Evolutionary conservation across 2,329 filamentous ascomycete species (phyloP).

Genomic region (Myotisia sp.): DNA sequence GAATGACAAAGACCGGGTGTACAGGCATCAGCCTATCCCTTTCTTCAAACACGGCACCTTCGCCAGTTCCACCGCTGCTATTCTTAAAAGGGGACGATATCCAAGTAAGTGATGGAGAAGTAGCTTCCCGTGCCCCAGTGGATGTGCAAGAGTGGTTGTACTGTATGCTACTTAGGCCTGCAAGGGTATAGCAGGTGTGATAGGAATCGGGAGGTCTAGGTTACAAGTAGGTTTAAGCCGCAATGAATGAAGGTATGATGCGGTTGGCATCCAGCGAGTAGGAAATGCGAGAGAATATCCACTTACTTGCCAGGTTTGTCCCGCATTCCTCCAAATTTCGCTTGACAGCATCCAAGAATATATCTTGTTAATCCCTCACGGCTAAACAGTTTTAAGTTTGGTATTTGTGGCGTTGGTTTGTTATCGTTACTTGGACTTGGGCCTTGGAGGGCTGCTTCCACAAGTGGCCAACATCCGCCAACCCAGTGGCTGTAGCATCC

Average conservation of each 20-base stretch:
- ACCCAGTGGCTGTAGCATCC: conserved; percentile 99
- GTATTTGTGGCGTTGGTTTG: conserved; percentile 29
- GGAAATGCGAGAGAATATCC: conserved; percentile 2
- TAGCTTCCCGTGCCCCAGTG: conserved; percentile 1
- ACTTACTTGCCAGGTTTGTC: conserved; percentile 86
- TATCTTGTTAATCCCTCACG: conserved; percentile 77
- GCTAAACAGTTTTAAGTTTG: conserved; percentile 45
- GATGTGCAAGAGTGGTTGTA: conserved; percentile 30
- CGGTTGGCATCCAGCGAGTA: too few species aligned
- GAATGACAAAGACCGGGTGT: conserved; percentile 77
- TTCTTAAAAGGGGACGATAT: conserved; percentile 20
- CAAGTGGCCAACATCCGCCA: conserved; percentile 80
- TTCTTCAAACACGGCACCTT: conserved; percentile 47
- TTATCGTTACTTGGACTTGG: conserved; percentile 18
- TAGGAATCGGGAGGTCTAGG: conserved; percentile 66
- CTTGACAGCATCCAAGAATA: conserved; percentile 76
- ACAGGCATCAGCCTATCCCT: conserved; percentile 54
- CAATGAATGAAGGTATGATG: conserved; percentile 2
- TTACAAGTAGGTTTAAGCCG: conserved; percentile 3
- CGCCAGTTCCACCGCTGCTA: conserved; percentile 33
- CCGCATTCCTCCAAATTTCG: conserved; percentile 63
- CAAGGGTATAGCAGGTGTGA: conserved; percentile 83
- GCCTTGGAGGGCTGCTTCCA: conserved; percentile 55
- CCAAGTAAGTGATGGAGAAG: neutral
- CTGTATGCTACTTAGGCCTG: conserved; percentile 70